Percentiles rank a stretch among this genome's conserved stretches.
phyloP scores from a whole-genome alignment of 805 yeast genomes.

The Saturnispora bothae region DNA sequence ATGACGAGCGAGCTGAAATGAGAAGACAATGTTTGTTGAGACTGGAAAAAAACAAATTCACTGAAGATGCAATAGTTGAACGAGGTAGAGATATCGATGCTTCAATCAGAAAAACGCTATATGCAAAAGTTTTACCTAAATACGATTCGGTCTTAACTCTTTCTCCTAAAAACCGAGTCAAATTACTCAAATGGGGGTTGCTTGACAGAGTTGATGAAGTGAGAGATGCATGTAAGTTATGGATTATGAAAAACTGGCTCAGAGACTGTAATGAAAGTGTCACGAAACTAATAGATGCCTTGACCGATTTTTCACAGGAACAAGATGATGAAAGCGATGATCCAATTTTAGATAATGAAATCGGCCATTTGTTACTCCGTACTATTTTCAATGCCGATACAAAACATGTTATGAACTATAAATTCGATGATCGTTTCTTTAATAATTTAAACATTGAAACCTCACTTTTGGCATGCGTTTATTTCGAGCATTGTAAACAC shows the following conservation, averaged over 20 bases:
- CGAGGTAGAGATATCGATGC: constrained; percentile 75
- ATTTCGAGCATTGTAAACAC: constrained; percentile 54
- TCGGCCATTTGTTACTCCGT: constrained; percentile 59
- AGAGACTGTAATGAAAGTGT: constrained; percentile 53
- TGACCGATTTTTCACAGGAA: constrained; percentile 20
- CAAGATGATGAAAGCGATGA: not conserved
- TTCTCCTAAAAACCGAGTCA: constrained; percentile 47
- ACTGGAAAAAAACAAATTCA: constrained; percentile 42
- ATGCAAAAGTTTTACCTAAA: constrained; percentile 54
- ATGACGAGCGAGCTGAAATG: constrained; percentile 82
- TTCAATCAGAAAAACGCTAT: constrained; percentile 63
- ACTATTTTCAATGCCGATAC: constrained; percentile 50
- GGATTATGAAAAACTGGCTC: constrained; percentile 69
- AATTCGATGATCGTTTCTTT: constrained; percentile 63
- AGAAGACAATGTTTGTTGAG: constrained; percentile 75
- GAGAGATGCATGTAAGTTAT: constrained; percentile 54
- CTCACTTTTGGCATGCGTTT: constrained; percentile 60
- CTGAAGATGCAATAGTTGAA: constrained; percentile 54
- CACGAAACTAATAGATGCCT: constrained; percentile 41
- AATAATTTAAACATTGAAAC: constrained; percentile 59
- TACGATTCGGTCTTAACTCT: constrained; percentile 50
- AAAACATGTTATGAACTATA: constrained; percentile 51
- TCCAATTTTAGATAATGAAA: constrained; percentile 37
- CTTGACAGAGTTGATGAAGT: constrained; percentile 77
- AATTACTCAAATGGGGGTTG: constrained; percentile 72